Conservation (phyloP, 345 rosid genomes). For the Aquilaria yunnanensis region DNA sequence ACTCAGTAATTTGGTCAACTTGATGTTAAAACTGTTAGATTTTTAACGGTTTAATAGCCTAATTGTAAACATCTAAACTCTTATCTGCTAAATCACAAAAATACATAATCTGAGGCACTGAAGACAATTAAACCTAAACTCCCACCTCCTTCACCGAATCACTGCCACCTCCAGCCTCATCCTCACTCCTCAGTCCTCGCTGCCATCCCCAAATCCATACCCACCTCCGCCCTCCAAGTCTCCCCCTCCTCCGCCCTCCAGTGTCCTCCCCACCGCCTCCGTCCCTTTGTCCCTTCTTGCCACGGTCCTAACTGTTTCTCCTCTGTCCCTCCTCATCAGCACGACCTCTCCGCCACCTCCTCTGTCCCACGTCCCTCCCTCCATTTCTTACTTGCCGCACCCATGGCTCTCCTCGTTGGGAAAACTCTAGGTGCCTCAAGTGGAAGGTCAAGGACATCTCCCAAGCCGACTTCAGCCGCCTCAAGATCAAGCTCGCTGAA, state of each 20-base stretch:
- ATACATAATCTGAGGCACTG: too few relatives aligned
- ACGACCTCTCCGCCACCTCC: too few relatives aligned
- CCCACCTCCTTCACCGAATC: neutral
- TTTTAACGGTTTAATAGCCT: too few relatives aligned
- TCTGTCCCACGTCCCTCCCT: neutral
- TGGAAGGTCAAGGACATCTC: neutral
- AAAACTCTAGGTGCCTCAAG: slow-evolving; percentile 16
- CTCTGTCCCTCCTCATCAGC: too few relatives aligned
- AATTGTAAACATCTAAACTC: too few relatives aligned
- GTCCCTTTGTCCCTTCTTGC: neutral
- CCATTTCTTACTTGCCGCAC: neutral
- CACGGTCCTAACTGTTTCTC: too few relatives aligned
- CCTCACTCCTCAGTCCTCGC: neutral
- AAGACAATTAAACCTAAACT: too few relatives aligned
- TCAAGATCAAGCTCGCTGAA: too few relatives aligned
- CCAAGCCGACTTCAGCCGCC: neutral
- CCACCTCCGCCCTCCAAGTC: neutral
- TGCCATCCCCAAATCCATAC: neutral
- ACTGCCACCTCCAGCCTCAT: neutral
- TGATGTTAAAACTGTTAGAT: too few relatives aligned
- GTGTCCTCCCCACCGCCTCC: neutral
- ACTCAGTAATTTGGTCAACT: too few relatives aligned
- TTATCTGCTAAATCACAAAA: too few relatives aligned
- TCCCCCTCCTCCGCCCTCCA: neutral
- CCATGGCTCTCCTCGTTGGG: slow-evolving; percentile 76